Evolutionary conservation across 2,329 filamentous ascomycete genomes (phyloP), one percentile per base, ranked within the genome.

Genomic region (Scedosporium apiospermum): DNA sequence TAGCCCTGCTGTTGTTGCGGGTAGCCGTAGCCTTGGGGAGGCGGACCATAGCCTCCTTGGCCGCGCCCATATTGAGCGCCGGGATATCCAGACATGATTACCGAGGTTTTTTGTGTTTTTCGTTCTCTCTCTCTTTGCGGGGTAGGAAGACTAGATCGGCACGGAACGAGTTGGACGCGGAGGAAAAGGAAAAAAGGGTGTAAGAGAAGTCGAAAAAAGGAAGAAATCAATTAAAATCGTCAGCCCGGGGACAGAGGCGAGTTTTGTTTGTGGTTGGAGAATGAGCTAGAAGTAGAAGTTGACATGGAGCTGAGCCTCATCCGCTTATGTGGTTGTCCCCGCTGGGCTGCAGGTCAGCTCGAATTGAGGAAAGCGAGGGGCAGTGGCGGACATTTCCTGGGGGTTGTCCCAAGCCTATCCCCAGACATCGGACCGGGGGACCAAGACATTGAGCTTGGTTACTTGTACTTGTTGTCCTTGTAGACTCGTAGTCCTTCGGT

Each of bases 61-160:
- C 51, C 51, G 14, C 51, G 51, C 18, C 60, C 60, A 41, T 46
- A 53, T 14, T 42, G 38, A 18, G 53, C 21, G 38, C 61, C 61
- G 38, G 61, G 61, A 53, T 62, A 62, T 26, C 61, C 61, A 58
- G 61, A 62, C 61, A 62, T 62, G n/a, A 30, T 23, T 23, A 18
- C 44, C 34, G 34, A 38, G 34, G 44, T n/a, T n/a, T 2, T n/a
- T 49, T 3, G 21, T 49, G 21, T 49, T 49, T 21, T 16, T n/a
- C 7, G 1, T 21, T 1, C 21, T 49, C 44, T 18, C 14, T 16
- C 14, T 9, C 2, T 49, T 21, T n/a, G 44, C 44, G 44, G 44
- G 44, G 44, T 49, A 49, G 44, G 16, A 49, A 49, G 18, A 49
- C 6, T 49, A 10, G 44, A 21, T 21, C n/a, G n/a, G n/a, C 16